Conservation (phyloP, 768 basidiomycete species). For the Chalciporus pseudorubinellus region DNA sequence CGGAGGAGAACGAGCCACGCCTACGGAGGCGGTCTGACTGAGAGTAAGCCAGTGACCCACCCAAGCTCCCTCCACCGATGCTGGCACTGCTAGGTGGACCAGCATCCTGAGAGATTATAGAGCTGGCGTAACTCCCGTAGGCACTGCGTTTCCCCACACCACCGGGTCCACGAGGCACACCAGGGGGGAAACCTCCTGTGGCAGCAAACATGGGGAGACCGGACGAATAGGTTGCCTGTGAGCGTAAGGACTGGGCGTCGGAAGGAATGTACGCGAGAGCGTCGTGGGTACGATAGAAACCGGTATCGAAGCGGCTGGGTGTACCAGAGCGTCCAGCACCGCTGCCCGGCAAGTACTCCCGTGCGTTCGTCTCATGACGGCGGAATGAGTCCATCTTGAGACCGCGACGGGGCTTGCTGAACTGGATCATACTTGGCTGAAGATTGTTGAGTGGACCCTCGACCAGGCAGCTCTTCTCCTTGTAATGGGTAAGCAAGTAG, state of each 20-base stretch:
- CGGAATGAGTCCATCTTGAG: constrained; percentile 94
- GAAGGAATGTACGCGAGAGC: constrained; percentile 92
- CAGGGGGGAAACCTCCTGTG: constrained; percentile 67
- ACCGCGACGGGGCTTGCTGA: constrained; percentile 93
- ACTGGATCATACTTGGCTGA: constrained; percentile 98
- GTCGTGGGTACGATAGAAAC: constrained; percentile 95
- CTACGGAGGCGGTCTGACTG: constrained; percentile 88
- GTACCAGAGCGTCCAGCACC: constrained; percentile 70
- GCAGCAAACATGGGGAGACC: constrained; percentile 82
- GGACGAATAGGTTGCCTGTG: constrained; percentile 94
- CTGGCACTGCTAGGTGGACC: constrained; percentile 59
- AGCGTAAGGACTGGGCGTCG: constrained; percentile 92
- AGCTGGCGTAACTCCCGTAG: constrained; percentile 82
- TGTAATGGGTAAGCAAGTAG: constrained; percentile 96
- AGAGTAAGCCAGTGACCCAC: constrained; percentile 70
- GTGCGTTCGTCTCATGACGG: constrained; percentile 87
- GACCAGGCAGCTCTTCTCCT: constrained; percentile 90
- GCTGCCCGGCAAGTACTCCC: constrained; percentile 59
- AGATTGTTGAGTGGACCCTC: constrained; percentile 96
- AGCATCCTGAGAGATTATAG: constrained; percentile 90
- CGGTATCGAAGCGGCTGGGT: constrained; percentile 91
- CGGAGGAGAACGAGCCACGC: constrained; percentile 73
- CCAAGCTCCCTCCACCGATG: constrained; percentile 50
- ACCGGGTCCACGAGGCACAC: constrained; percentile 54
- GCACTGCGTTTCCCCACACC: constrained; percentile 72